Percentiles rank a stretch among this genome's conserved stretches.
phyloP scores from a whole-genome alignment of 495 filamentous ascomycete species.

The Chaetomium cochliodes region DNA sequence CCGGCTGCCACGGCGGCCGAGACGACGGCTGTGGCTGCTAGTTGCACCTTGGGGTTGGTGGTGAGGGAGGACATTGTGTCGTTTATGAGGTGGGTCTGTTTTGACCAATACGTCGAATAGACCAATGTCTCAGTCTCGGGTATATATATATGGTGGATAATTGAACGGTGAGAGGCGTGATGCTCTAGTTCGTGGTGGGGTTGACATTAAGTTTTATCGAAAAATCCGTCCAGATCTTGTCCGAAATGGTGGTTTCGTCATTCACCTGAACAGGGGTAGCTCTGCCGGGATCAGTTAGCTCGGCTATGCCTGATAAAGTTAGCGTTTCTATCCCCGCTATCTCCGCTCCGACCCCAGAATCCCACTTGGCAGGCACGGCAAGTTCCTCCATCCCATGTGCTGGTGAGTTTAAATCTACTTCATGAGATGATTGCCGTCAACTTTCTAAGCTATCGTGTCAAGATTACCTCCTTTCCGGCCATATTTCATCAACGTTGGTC shows the following conservation, averaged over 20 bases:
- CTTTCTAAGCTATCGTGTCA: no score
- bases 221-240: constrained; percentile 9
- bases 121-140: not conserved
- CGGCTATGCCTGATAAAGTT: not conserved
- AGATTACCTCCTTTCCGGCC: no score
- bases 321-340: not conserved
- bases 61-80: constrained; percentile 42
- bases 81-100: not conserved
- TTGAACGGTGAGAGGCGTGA: not conserved
- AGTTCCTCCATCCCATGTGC: no score
- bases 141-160: not conserved
- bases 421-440: no score
- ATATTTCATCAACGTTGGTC: no score
- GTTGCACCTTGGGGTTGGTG: constrained; percentile 52
- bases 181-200: not conserved
- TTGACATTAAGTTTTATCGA: constrained; percentile 10
- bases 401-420: no score
- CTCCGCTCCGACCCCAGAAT: not conserved
- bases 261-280: constrained; percentile 5
- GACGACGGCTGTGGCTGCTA: constrained; percentile 71
- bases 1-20: constrained; percentile 73
- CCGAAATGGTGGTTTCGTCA: constrained; percentile 14
- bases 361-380: no score
- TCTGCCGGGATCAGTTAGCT: not conserved
- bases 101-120: not conserved